These are phyloP conservation scores for Boletus insuetus DNA, from an alignment of 768 basidiomycete species.

Conservation along the genomic window DNA sequence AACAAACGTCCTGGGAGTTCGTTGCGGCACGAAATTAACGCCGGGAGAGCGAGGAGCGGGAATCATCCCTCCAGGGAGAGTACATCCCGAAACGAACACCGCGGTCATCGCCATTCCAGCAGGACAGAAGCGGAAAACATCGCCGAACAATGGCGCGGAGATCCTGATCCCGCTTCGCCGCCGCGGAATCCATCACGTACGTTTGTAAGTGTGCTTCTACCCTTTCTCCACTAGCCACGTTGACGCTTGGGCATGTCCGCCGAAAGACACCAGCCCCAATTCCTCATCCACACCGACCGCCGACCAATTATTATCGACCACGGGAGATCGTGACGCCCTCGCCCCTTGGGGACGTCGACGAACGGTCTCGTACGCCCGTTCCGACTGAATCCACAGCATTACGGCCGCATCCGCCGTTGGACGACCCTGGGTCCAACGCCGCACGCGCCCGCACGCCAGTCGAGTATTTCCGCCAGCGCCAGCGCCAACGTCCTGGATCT, in stretches of 20 bases:
- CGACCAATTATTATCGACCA: conserved; percentile 24
- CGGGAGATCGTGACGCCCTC: conserved; percentile 32
- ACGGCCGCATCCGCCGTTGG: not conserved
- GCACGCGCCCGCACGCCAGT: conserved; percentile 18
- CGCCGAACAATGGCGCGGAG: conserved; percentile 31
- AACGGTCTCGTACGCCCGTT: conserved; percentile 15
- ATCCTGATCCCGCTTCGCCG: conserved; percentile 21
- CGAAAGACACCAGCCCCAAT: conserved; percentile 16
- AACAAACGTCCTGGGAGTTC: conserved; percentile 25
- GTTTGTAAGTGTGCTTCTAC: conserved; percentile 13
- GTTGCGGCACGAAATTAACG: conserved; percentile 25
- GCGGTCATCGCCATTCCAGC: conserved; percentile 12
- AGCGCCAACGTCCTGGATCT: conserved; percentile 33
- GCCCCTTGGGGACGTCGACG: conserved; percentile 21
- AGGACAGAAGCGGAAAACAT: conserved; percentile 28
- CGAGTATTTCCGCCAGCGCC: conserved; percentile 25
- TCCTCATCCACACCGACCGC: conserved; percentile 11
- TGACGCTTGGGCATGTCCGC: conserved; percentile 3
- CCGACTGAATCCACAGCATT: conserved; percentile 6
- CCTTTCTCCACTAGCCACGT: not conserved
- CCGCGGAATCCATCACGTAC: conserved; percentile 19
- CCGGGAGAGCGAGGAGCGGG: conserved; percentile 19
- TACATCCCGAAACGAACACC: conserved; percentile 15
- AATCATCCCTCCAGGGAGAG: conserved; percentile 23
- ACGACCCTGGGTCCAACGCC: conserved; percentile 3